Base-by-base conservation (phyloP, 202 grass and related monocot species). In the Musa balbisiana region DNA sequence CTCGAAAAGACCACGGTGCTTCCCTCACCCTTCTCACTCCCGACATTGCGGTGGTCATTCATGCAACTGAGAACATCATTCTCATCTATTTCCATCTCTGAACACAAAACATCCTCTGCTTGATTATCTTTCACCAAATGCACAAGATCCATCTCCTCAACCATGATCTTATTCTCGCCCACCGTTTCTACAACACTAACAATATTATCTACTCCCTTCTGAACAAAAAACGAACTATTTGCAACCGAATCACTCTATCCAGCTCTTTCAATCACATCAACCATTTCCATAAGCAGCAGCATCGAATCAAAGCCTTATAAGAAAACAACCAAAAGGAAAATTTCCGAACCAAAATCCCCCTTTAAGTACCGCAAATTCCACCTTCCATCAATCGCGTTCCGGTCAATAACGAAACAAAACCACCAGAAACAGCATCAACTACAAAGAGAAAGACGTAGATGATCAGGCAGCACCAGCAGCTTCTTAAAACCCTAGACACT, bases 51-150 rank as follows among this genome's bases (percentile, higher is more conserved):
- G 73, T 78, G 69, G 60, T 77, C 79, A 68, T 78, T 67, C 51
- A 53, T 29, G 58, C 76, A 71, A 58, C 78, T 73, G 2, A 80
- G 50, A 53, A 66, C n/a, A 8, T 58, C 78, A 10, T 74, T 43
- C 33, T 89, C 85, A 69, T 89, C 86, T 84, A 86, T 87, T 69
- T 87, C 83, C 91, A 92, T 86, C 68, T 94, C 83, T 0, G 82
- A 82, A 19, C 80, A 79, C 54, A 71, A 60, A 2, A 73, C 71
- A 15, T 84, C 83, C 73, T 89, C 79, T 59, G 65, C 56, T 67
- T 73, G 64, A 49, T 60, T 82, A 8, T 73, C 78, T 50, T 80
- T 73, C 67, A 80, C 74, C 52, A 80, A 75, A 83, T 83, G 71
- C 80, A 80, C 52, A 53, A 56, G 77, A 51, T 85, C 87, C 68